Conservation (phyloP, 169 alveolate genomes). For the Amoebophrya sp. region DNA sequence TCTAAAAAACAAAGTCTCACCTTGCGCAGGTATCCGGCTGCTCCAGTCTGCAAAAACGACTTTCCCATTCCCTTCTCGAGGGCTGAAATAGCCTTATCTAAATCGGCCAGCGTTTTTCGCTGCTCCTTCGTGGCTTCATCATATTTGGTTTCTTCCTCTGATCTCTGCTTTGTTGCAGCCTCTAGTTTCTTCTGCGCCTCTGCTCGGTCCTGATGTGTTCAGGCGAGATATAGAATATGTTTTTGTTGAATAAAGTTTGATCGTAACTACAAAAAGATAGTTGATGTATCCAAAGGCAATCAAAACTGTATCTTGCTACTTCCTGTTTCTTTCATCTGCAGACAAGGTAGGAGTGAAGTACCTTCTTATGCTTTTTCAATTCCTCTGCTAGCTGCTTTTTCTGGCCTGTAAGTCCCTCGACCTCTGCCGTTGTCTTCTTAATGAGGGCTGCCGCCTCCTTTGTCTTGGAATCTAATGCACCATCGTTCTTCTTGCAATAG, state of each 20-base stretch:
- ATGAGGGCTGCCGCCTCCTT: slow-evolving; percentile 2
- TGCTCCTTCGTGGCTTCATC: not conserved
- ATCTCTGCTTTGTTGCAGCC: not conserved
- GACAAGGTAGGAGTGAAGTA: not conserved
- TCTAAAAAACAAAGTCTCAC: not conserved
- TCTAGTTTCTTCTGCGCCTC: not conserved
- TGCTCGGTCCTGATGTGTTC: slow-evolving; percentile 10
- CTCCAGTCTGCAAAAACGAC: not conserved
- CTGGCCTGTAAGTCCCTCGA: slow-evolving; percentile 1
- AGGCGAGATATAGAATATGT: no score
- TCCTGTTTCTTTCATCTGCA: not conserved
- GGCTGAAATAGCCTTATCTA: not conserved
- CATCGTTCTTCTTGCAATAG: not conserved
- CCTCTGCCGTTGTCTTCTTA: not conserved
- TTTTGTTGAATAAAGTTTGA: no score
- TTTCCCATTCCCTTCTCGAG: not conserved
- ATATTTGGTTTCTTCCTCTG: not conserved
- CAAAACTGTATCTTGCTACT: no score
- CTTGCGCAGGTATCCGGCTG: not conserved
- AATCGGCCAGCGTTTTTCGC: not conserved
- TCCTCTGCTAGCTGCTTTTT: slow-evolving; percentile 19
- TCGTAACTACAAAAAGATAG: no score
- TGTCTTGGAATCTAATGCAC: not conserved
- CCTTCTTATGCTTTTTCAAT: not conserved
- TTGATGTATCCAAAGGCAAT: no score